These are phyloP conservation scores for Sugiyamaella qingdaonensis DNA, from an alignment of 805 yeast genomes.

Conservation along the genomic window DNA sequence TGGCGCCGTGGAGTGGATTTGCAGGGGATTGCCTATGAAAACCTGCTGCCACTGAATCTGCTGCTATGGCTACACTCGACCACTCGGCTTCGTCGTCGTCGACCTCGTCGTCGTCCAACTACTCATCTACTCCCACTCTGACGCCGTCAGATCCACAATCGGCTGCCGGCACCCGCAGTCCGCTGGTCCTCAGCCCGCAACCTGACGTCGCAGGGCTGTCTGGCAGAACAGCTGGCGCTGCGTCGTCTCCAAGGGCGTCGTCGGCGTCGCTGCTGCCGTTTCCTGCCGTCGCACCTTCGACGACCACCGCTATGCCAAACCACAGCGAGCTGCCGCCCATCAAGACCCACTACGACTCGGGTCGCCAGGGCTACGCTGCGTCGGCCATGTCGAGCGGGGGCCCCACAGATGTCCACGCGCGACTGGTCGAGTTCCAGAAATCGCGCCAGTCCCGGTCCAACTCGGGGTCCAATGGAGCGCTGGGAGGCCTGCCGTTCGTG, in stretches of 20 bases:
- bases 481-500: conserved; percentile 6
- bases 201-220: background rate
- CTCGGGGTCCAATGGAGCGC: conserved; percentile 28
- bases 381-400: background rate
- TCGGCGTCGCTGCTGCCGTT: background rate
- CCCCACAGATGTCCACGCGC: conserved; percentile 75
- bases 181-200: too few relatives aligned
- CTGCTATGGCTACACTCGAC: background rate
- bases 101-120: background rate
- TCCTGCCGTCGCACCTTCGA: background rate
- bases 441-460: conserved; percentile 53
- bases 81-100: background rate
- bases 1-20: too few relatives aligned
- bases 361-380: background rate
- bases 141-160: background rate
- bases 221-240: background rate
- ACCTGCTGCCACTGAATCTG: background rate
- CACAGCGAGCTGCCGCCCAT: conserved; percentile 1
- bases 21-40: too few relatives aligned
- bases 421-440: conserved; percentile 82
- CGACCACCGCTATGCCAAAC: background rate
- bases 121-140: background rate
- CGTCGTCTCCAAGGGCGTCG: background rate
- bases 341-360: conserved; percentile 1
- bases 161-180: background rate